Conservation (phyloP, 768 basidiomycete species). For the Tylopilus vinaceipallidus region DNA sequence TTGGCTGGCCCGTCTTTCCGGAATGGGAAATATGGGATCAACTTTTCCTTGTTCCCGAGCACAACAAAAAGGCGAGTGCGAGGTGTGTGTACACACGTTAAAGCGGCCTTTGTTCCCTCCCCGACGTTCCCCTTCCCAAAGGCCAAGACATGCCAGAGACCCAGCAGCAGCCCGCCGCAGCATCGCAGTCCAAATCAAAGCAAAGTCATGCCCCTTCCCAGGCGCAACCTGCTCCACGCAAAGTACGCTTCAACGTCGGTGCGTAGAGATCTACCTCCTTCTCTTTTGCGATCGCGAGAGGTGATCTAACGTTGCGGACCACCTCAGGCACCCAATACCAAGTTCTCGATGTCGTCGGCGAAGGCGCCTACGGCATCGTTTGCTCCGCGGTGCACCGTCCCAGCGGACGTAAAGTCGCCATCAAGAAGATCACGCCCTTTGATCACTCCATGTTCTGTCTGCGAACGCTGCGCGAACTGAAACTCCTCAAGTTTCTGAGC, state of each 20-base stretch:
- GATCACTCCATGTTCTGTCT: constrained; percentile 96
- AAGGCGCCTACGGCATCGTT: constrained; percentile 94
- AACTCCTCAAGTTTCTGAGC: constrained; percentile 78
- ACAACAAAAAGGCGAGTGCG: constrained; percentile 15
- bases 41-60: constrained; percentile 19
- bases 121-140: background rate
- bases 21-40: constrained; percentile 4
- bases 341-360: constrained; percentile 83
- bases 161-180: constrained; percentile 16
- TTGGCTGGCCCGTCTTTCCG: no score
- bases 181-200: constrained; percentile 38
- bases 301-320: background rate
- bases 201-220: constrained; percentile 46
- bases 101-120: constrained; percentile 15
- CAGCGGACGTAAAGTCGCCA: constrained; percentile 89
- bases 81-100: constrained; percentile 2
- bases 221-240: constrained; percentile 60
- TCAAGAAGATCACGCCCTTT: constrained; percentile 95
- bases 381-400: constrained; percentile 89
- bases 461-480: constrained; percentile 84
- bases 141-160: constrained; percentile 29
- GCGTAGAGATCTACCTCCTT: constrained; percentile 15
- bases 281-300: background rate
- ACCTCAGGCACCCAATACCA: constrained; percentile 72
- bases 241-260: constrained; percentile 90